Base-by-base conservation (phyloP, 2,329 filamentous ascomycete genomes). In the Phyllachora maydis region DNA sequence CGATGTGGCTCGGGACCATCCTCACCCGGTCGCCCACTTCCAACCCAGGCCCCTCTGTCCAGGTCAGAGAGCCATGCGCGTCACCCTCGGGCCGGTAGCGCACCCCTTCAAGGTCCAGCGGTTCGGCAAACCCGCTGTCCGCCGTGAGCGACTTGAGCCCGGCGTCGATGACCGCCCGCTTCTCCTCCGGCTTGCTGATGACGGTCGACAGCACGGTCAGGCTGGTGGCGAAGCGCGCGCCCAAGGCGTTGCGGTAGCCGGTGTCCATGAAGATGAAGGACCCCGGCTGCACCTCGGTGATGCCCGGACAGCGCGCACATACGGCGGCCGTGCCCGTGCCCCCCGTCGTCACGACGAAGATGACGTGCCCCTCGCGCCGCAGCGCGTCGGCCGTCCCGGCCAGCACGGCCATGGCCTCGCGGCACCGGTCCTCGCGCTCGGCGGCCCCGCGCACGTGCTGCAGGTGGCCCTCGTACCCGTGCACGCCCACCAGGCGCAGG, bases 201-300 rank as follows among this genome's bases (percentile, higher is more conserved):
- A 60, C 55, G 0, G 56, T 59, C 0, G 54, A 45, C 11, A 59
- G 30, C 5, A 61, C 46, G 0, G 54, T 55, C 14, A 62, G 30
- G 22, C 54, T 59, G 30, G 62, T 53, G 1, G 45, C 42, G 33
- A 56, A 64, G 26, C 50, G 49, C 0, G 43, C 39, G 1, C 59
- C 59, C 0, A 63, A 45, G 0, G 59, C 59, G 24, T 57, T 55
- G 3, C 56, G 49, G 31, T 64, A 64, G 32, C 64, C 59, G 3
- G 57, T 59, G 27, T 64, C 59, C 59, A 64, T 64, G 35, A 64
- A 63, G 26, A 64, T 49, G 28, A 64, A 64, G 0, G 53, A 59
- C 0, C 59, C 59, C 0, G 59, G 59, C 32, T 64, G 59, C 2
- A 64, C 41, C 32, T 64, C 59, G 2, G 57, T 64, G 1, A 64